Conservation (phyloP, 805 yeast species). For the Yarrowia sp. region DNA sequence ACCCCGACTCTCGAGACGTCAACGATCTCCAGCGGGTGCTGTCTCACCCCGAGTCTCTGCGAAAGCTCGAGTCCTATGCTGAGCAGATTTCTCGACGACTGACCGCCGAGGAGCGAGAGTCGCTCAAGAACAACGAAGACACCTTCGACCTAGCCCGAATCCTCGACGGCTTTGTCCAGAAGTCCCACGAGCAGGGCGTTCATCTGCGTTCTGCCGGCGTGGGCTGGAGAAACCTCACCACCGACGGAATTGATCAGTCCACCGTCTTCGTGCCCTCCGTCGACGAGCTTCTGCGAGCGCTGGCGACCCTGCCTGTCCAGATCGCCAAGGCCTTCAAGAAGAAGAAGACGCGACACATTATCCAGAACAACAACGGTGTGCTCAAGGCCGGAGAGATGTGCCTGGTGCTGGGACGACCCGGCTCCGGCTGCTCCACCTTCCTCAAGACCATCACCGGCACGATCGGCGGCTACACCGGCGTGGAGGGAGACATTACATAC, state of each 20-base stretch:
- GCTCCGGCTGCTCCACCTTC: constrained; percentile 76
- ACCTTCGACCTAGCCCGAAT: constrained; percentile 49
- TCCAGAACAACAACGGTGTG: constrained; percentile 34
- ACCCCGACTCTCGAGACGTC: constrained; percentile 24
- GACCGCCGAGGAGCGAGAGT: constrained; percentile 42
- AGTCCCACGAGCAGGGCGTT: constrained; percentile 39
- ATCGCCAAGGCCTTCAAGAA: constrained; percentile 12
- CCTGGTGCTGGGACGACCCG: constrained; percentile 69
- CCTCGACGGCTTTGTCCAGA: constrained; percentile 33
- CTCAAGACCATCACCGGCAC: constrained; percentile 64
- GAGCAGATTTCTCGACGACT: constrained; percentile 52
- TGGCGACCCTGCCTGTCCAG: constrained; percentile 32
- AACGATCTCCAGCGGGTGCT: constrained; percentile 33
- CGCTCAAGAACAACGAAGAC: constrained; percentile 46
- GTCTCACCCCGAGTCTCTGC: constrained; percentile 40
- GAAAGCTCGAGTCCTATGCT: constrained; percentile 49
- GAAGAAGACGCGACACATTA: constrained; percentile 32
- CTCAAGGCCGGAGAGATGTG: constrained; percentile 61
- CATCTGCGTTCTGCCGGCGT: constrained; percentile 41
- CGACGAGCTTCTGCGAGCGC: constrained; percentile 42
- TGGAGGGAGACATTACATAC: constrained; percentile 56
- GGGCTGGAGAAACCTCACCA: constrained; percentile 42
- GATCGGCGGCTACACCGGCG: constrained; percentile 46
- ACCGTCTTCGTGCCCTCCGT: constrained; percentile 48
- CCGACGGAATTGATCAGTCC: constrained; percentile 49